Evolutionary conservation across 78 protist genomes (phyloP), one percentile per base, ranked within the genome.

Genomic region (Dictyostelium brefeldianum): DNA sequence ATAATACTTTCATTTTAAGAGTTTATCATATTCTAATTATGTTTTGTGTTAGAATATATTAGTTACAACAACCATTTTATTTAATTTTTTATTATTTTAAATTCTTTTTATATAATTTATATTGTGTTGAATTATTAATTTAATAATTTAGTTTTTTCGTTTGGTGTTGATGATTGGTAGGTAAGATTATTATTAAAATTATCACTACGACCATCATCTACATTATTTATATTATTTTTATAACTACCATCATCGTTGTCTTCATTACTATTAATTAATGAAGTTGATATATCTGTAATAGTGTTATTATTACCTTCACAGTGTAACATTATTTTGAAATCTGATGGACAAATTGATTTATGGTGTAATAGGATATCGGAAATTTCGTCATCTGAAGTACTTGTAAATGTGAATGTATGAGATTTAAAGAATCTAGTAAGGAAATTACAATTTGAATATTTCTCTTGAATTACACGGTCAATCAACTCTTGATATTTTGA

Each of bases 91-190:
- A n/a, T n/a, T n/a, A n/a, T 48, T 51, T 51, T 51, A 51, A 51
- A 51, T 51, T 14, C 15, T 51, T 51, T 14, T 51, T 51, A 51
- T 51, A 12, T 62, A 62, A 62, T 62, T 62, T 67, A 20, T 27
- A 31, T 64, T 17, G 27, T 25, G 27, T 65, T 14, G 15, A 67
- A 67, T 67, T 67, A 67, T 67, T 36, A 67, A 67, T 67, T 25
- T 67, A 67, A 67, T 67, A 67, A 67, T 67, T 67, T 67, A 29
- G 47, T 31, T 67, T 31, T 67, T 67, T 67, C 48, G 31, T 67
- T 67, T 31, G 47, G 43, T 18, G 75, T 67, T 67, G 70, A 25
- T 29, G 27, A 62, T 29, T 12, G 56, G 15, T 51, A 3, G 10
- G 56, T 17, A 67, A 31, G 11, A 67, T 62, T 62, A 10, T 27